A percentile compares a stretch with the other conserved stretches of the same genome.
These are phyloP conservation scores for Colletotrichum sp. DNA, from an alignment of 2,329 filamentous ascomycete species.

Conservation along the genomic window DNA sequence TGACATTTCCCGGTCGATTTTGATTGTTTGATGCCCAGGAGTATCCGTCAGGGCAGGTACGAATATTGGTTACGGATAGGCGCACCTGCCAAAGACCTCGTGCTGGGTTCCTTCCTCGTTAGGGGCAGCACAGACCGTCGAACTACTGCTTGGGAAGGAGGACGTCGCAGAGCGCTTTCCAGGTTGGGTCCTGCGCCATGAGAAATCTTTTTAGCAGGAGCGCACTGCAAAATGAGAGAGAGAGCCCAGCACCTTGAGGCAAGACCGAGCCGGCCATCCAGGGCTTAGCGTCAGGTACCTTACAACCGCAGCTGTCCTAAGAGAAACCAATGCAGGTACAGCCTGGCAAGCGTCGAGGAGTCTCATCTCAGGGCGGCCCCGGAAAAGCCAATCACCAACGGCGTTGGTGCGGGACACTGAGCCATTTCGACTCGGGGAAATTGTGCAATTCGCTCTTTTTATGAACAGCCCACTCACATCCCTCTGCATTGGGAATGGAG, in stretches of 20 bases:
- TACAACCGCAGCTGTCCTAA: not conserved
- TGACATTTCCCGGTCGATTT: not conserved
- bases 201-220: not conserved
- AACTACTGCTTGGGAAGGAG: constrained; percentile 9
- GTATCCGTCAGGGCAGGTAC: not conserved
- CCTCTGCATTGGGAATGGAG: not conserved
- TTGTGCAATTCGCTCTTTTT: constrained; percentile 17
- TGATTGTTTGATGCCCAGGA: not conserved
- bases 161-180: not conserved
- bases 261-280: not conserved
- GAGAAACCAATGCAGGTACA: not conserved
- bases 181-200: not conserved
- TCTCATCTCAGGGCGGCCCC: not conserved
- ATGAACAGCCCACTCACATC: constrained; percentile 15
- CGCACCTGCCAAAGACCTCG: not conserved
- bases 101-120: not conserved
- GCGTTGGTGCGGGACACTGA: not conserved
- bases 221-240: not conserved
- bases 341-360: not conserved
- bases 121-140: not conserved
- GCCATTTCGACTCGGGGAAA: constrained; percentile 4
- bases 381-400: not conserved
- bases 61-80: not conserved
- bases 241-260: not conserved
- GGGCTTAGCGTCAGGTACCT: constrained; percentile 20